phyloP scores from a whole-genome alignment of 352 stramenopile genomes.

The Globisporangium alternatum region DNA sequence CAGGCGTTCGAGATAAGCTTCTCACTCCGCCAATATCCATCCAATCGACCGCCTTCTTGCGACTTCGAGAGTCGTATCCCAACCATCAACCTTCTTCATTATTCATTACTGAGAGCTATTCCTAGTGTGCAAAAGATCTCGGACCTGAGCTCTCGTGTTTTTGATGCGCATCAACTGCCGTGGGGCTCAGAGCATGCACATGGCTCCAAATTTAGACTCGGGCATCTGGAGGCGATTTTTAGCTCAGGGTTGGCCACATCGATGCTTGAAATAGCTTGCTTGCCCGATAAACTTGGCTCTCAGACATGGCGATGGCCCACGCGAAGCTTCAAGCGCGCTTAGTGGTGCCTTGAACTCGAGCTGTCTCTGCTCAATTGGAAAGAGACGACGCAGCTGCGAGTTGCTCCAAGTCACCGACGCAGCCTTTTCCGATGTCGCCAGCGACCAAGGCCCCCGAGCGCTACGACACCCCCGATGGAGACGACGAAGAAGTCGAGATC shows the following conservation, averaged over 20 bases:
- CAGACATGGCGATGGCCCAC: not conserved
- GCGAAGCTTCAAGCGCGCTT: not conserved
- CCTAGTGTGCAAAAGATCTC: too few species aligned
- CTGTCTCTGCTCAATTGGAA: conserved; percentile 7
- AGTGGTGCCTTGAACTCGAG: not conserved
- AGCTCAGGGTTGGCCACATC: not conserved
- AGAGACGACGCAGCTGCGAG: not conserved
- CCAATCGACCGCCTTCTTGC: too few species aligned
- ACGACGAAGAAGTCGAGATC: conserved; percentile 34
- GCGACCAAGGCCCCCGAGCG: conserved; percentile 8
- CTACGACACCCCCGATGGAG: conserved; percentile 23
- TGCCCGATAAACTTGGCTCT: not conserved
- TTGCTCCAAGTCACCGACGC: not conserved
- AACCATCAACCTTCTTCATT: too few species aligned
- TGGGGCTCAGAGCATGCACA: not conserved
- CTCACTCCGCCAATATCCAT: too few species aligned
- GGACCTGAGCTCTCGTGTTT: not conserved
- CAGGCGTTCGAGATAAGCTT: too few species aligned
- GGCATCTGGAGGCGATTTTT: conserved; percentile 3
- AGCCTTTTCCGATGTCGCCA: not conserved
- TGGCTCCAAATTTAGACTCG: not conserved
- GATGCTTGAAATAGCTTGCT: not conserved
- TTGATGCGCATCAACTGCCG: not conserved
- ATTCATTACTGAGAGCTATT: too few species aligned
- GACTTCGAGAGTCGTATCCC: too few species aligned